Evolutionary conservation across 225 moss, liverwort and hornwort species (phyloP).

Genomic region (Pseudisothecium myosuroides): DNA sequence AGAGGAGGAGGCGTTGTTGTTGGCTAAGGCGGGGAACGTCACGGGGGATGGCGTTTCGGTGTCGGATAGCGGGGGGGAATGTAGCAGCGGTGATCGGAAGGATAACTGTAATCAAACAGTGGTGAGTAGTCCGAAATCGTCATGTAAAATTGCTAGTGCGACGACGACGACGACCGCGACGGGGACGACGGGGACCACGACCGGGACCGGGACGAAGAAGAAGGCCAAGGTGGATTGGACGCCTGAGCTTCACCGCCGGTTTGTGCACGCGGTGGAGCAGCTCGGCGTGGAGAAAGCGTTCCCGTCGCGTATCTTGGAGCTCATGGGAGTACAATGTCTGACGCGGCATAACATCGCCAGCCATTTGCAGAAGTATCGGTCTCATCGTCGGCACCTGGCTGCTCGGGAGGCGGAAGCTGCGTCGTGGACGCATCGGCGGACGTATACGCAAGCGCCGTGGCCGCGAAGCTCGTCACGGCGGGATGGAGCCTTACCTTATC

Average conservation of each 20-base stretch:
- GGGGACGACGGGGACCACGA: neutral
- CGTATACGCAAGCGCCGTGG: conserved; percentile 70
- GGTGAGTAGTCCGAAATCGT: conserved; percentile 27
- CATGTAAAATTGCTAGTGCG: conserved; percentile 30
- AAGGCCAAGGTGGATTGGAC: conserved; percentile 99
- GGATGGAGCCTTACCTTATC: conserved; percentile 69
- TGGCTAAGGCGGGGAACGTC: conserved; percentile 72
- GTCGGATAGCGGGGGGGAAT: conserved; percentile 81
- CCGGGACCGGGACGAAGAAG: conserved; percentile 34
- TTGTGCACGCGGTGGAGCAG: conserved; percentile 98
- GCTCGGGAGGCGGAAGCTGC: conserved; percentile 96
- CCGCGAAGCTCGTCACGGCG: conserved; percentile 53
- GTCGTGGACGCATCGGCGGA: conserved; percentile 85
- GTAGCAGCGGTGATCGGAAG: conserved; percentile 70
- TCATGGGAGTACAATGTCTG: conserved; percentile 95
- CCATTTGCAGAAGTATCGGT: conserved; percentile 98
- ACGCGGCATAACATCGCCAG: conserved; percentile 98
- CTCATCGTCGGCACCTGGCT: conserved; percentile 84
- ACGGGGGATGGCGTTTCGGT: conserved; percentile 42
- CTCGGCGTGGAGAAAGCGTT: conserved; percentile 97
- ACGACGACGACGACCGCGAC: neutral
- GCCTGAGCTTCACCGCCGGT: conserved; percentile 93
- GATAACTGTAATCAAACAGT: conserved; percentile 3
- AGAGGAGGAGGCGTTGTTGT: conserved; percentile 79
- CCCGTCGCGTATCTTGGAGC: conserved; percentile 89